Evolutionary conservation across 1,139 yeast species (phyloP), one percentile per base, ranked within the genome.

Genomic region (Waltiozyma sp.): DNA sequence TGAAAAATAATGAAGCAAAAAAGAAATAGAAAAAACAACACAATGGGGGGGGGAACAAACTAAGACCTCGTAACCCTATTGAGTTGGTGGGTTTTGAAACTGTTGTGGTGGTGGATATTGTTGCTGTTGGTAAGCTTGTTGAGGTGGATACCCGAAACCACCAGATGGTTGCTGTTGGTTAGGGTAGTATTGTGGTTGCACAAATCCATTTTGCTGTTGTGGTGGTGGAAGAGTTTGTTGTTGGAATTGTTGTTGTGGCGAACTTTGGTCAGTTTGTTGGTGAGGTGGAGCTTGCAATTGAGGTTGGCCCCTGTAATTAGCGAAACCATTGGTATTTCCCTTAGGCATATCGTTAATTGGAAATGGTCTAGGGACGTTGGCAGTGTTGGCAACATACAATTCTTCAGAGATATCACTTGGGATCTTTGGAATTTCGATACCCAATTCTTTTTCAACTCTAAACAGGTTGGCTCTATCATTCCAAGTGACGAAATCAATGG

Each of bases 401-500:
- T 83, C 73, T 63, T 79, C 81, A 66, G 91, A 98, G 58, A 91
- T 91, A 42, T 76, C 76, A 16, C 88, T 80, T 39, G 98, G 98
- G 56, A 91, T 91, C 48, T 97, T 96, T 60, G 86, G 87, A 63
- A 91, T 91, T 62, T 93, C 98, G 23, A 97, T 91, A 33, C 96
- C 97, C 56, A 93, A 76, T 65, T 91, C 98, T 65, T 89, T 96
- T 65, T 91, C 98, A 57, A 91, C 89, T 65, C 87, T 87, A 68
- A 88, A 91, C 58, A 91, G 73, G 58, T 84, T 86, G 66, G 85
- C 88, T 61, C 97, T 78, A 62, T 93, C 98, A 59, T 88, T 82
- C 96, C 97, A 91, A 63, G 89, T 86, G 70, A 91, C 88, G 58
- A 91, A 77, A 66, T 91, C 93, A 60, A 91, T 89, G 38, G 98